Evolutionary conservation across 2,329 filamentous ascomycete species (phyloP).

Genomic region (Arthrobotrys sphaeroides): DNA sequence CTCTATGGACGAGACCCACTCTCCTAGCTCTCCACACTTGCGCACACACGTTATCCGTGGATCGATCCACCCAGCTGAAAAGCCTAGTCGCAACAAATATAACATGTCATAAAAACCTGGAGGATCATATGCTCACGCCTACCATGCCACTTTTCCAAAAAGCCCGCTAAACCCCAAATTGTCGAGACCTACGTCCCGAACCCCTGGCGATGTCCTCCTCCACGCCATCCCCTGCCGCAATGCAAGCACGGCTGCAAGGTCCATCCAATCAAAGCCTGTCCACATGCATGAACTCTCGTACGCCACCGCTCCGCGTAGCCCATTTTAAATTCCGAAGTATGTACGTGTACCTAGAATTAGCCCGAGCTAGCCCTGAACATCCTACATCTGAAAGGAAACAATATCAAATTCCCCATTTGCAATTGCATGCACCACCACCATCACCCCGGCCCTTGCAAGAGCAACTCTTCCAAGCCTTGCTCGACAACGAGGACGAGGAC

Average conservation of each 20-base stretch:
- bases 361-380: neutral
- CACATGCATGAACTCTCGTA: conserved; percentile 28
- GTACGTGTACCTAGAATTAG: conserved; percentile 32
- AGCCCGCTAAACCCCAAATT: neutral
- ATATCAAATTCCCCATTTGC: conserved; percentile 28
- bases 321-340: conserved; percentile 50
- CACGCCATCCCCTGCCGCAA: conserved; percentile 30
- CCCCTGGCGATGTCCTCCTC: conserved; percentile 6
- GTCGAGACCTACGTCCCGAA: neutral
- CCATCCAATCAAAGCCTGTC: conserved; percentile 28
- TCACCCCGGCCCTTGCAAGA: neutral
- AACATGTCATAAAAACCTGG: neutral
- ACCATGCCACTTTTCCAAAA: neutral
- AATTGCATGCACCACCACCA: neutral
- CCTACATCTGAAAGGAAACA: neutral
- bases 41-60: conserved; percentile 13
- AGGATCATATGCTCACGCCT: conserved; percentile 11
- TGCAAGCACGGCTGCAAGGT: conserved; percentile 43
- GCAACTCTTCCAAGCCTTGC: neutral
- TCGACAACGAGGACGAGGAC: neutral
- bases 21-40: conserved; percentile 22
- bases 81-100: neutral
- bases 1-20: conserved; percentile 4
- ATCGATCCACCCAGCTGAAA: conserved; percentile 9
- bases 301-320: conserved; percentile 29